Conservation (phyloP, 164 flowering plant species). For the Echeveria elegans region DNA sequence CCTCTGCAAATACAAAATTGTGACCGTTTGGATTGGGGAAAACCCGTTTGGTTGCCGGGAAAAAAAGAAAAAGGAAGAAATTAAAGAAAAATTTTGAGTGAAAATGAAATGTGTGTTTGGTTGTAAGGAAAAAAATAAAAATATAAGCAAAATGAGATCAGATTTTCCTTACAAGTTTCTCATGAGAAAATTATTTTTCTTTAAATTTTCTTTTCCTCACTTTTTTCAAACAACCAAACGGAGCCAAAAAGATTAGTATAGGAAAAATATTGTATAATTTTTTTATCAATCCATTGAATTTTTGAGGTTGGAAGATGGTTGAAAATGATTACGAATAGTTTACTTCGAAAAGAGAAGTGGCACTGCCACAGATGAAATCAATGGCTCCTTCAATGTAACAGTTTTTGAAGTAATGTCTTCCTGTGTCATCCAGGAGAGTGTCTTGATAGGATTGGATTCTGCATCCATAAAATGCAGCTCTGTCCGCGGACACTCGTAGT, state of each 20-base stretch:
- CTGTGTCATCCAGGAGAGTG: constrained; percentile 38
- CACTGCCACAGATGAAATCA: constrained; percentile 53
- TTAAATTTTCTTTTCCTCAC: too few relatives aligned
- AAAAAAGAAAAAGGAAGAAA: too few relatives aligned
- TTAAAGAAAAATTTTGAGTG: too few relatives aligned
- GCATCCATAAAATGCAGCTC: constrained; percentile 44
- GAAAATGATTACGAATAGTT: neutral
- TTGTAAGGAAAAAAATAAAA: too few relatives aligned
- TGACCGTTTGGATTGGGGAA: too few relatives aligned
- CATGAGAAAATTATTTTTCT: too few relatives aligned
- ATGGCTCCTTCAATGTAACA: constrained; percentile 51
- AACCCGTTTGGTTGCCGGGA: too few relatives aligned
- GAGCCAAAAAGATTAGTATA: too few relatives aligned
- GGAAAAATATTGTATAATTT: neutral
- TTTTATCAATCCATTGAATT: neutral
- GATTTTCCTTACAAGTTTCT: too few relatives aligned
- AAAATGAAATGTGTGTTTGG: too few relatives aligned
- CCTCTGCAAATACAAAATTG: constrained; percentile 22
- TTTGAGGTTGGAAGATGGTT: neutral
- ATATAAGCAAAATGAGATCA: too few relatives aligned
- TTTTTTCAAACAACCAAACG: too few relatives aligned
- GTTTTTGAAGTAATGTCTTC: constrained; percentile 41
- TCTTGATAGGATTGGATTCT: constrained; percentile 42
- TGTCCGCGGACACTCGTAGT: constrained; percentile 40
- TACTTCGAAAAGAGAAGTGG: constrained; percentile 48